These are phyloP conservation scores for Rosa multiflora DNA, from an alignment of 306 rosid genomes.

Conservation along the genomic window DNA sequence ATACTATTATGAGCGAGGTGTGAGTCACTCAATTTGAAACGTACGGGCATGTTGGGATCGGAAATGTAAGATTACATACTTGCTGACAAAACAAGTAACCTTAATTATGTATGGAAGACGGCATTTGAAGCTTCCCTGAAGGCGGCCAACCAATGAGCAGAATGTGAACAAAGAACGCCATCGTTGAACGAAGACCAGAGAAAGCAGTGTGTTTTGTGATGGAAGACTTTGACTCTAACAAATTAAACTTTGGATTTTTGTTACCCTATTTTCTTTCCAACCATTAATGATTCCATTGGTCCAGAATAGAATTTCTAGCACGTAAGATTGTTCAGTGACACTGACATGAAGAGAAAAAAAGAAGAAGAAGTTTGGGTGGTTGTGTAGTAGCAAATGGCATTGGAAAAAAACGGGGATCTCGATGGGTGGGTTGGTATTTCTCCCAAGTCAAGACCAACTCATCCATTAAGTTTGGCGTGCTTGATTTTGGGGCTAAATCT, in stretches of 20 bases:
- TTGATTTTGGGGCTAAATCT: neutral
- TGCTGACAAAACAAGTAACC: neutral
- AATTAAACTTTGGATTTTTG: too few species aligned
- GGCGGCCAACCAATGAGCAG: neutral
- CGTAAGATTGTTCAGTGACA: neutral
- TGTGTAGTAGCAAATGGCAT: neutral
- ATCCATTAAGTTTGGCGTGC: neutral
- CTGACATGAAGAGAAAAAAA: neutral
- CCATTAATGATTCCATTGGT: neutral
- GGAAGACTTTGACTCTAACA: neutral
- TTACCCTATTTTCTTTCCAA: too few species aligned
- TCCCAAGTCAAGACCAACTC: neutral
- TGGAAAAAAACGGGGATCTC: neutral
- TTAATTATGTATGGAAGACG: neutral
- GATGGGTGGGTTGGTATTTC: neutral
- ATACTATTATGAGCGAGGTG: too few species aligned
- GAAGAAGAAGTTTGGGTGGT: neutral
- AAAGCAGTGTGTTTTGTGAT: neutral
- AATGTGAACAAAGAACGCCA: neutral
- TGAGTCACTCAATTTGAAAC: too few species aligned
- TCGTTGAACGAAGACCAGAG: neutral
- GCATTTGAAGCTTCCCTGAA: neutral
- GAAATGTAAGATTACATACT: neutral
- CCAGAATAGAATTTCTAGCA: neutral
- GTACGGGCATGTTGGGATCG: neutral